A percentile compares a stretch with the other conserved stretches of the same genome.
These are phyloP conservation scores for Candida sphagnicola DNA, from an alignment of 805 yeast species.

Conservation along the genomic window DNA sequence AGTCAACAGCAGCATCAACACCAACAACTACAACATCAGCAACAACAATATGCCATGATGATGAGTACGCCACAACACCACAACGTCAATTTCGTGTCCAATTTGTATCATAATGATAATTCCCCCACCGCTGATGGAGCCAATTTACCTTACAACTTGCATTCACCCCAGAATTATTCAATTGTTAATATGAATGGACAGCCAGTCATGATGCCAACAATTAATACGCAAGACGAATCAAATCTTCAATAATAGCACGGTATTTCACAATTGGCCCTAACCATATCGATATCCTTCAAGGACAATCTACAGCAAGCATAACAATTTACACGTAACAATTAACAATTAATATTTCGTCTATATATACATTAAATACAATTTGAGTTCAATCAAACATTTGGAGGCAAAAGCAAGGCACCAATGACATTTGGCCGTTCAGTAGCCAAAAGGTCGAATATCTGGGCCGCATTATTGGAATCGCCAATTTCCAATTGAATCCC, in stretches of 20 bases:
- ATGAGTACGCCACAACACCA: slow-evolving; percentile 44
- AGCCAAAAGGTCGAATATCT: slow-evolving; percentile 68
- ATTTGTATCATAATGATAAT: slow-evolving; percentile 11
- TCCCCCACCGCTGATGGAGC: slow-evolving; percentile 3
- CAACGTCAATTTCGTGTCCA: slow-evolving; percentile 19
- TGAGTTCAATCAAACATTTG: slow-evolving; percentile 41
- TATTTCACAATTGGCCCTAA: background rate
- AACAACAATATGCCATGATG: slow-evolving; percentile 29
- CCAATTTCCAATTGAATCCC: slow-evolving; percentile 73
- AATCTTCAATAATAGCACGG: background rate
- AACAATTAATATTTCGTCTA: too few relatives aligned
- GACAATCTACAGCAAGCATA: background rate
- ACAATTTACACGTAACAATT: background rate
- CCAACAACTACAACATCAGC: slow-evolving; percentile 9
- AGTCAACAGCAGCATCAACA: slow-evolving; percentile 7
- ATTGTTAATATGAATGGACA: slow-evolving; percentile 2
- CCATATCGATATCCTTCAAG: background rate
- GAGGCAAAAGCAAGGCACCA: slow-evolving; percentile 72
- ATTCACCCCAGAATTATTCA: slow-evolving; percentile 2
- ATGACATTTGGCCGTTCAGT: slow-evolving; percentile 74
- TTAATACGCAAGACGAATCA: slow-evolving; percentile 1
- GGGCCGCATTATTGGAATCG: slow-evolving; percentile 61
- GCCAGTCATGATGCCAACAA: slow-evolving; percentile 5
- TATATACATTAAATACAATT: background rate
- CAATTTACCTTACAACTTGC: background rate